Evolutionary conservation across 1,284 basidiomycete species (phyloP).

Genomic region (Sphagnurus paluster): DNA sequence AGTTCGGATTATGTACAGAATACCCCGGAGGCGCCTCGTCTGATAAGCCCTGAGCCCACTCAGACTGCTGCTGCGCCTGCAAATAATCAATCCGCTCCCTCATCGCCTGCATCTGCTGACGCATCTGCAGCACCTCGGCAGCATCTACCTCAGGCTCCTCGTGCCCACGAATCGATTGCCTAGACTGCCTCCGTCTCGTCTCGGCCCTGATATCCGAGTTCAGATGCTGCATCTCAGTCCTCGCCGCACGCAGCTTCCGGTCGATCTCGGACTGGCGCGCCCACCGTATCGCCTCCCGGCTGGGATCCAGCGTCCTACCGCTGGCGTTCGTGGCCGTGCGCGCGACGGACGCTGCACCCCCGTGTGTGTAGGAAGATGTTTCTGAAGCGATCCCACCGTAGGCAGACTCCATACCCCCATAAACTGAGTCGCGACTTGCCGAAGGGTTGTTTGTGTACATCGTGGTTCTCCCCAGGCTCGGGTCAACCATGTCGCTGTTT

Average conservation of each 20-base stretch:
- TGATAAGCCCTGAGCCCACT: constrained; percentile 24
- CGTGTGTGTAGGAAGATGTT: no score
- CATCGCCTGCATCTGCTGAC: constrained; percentile 27
- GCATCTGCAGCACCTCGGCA: constrained; percentile 23
- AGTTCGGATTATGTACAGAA: constrained; percentile 6
- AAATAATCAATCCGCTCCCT: constrained; percentile 26
- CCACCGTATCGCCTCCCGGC: not conserved
- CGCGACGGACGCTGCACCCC: not conserved
- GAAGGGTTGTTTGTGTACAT: no score
- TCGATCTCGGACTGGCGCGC: constrained; percentile 7
- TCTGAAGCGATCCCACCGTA: no score
- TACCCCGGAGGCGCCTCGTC: constrained; percentile 35
- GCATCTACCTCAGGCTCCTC: constrained; percentile 18
- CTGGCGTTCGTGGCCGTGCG: not conserved
- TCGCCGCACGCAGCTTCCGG: constrained; percentile 1
- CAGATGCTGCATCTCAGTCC: constrained; percentile 4
- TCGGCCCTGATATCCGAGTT: not conserved
- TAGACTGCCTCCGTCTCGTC: not conserved
- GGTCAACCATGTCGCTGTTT: no score
- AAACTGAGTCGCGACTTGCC: no score
- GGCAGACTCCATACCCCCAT: no score
- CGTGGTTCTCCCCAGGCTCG: no score
- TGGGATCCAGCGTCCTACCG: not conserved
- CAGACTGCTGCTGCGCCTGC: constrained; percentile 27
- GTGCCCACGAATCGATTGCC: not conserved